Conservation (phyloP, 495 filamentous ascomycete species). For the Patellaria atrata region DNA sequence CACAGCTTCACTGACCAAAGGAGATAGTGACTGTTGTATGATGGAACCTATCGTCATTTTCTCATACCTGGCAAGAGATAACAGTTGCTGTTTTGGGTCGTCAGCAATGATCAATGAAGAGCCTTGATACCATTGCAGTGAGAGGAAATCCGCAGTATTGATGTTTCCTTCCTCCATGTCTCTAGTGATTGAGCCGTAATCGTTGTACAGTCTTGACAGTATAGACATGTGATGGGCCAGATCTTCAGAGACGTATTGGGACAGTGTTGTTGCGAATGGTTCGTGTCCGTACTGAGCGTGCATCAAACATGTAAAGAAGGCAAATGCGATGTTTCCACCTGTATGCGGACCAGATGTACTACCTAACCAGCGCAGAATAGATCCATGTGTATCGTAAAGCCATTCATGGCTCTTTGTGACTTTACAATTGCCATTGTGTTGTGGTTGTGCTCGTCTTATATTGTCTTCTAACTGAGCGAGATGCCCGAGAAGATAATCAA, state of each 20-base stretch:
- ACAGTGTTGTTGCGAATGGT: slow-evolving; percentile 7
- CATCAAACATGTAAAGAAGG: slow-evolving; percentile 24
- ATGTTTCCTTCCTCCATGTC: slow-evolving; percentile 29
- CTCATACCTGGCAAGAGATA: slow-evolving; percentile 3
- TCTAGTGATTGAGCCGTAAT: slow-evolving; percentile 24
- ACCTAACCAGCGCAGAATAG: too few relatives aligned
- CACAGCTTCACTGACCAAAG: background rate
- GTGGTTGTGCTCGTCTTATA: too few relatives aligned
- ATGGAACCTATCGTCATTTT: background rate
- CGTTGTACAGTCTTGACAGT: slow-evolving; percentile 31
- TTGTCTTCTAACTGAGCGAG: slow-evolving; percentile 19
- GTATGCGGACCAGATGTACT: too few relatives aligned
- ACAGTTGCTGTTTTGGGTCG: background rate
- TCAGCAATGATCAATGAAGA: background rate
- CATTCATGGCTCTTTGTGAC: too few relatives aligned
- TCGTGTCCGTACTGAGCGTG: slow-evolving; percentile 3
- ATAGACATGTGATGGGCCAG: slow-evolving; percentile 21
- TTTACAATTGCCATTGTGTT: too few relatives aligned
- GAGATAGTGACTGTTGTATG: background rate
- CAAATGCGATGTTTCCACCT: too few relatives aligned
- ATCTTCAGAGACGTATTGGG: slow-evolving; percentile 23
- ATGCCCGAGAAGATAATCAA: too few relatives aligned
- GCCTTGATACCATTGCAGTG: background rate
- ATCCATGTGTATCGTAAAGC: too few relatives aligned
- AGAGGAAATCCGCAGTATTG: slow-evolving; percentile 23